phyloP scores from a whole-genome alignment of 148 eudicot species.

The Vaccinium vitisidaea region DNA sequence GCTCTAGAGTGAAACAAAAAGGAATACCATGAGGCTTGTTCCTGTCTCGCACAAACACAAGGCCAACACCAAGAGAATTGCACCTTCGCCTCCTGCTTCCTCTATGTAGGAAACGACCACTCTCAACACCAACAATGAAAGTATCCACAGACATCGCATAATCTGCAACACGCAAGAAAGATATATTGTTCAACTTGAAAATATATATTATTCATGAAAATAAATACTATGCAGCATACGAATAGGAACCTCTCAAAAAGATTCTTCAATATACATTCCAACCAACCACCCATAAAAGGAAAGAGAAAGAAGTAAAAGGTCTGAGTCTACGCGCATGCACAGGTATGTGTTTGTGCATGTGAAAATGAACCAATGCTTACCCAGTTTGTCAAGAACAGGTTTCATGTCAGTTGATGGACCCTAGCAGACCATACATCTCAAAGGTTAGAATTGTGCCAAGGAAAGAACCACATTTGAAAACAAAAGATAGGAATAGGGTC shows the following conservation, averaged over 20 bases:
- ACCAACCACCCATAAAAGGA: neutral
- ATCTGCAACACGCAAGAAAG: conserved; percentile 48
- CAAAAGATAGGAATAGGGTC: neutral
- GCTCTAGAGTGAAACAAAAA: neutral
- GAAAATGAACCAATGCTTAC: conserved; percentile 45
- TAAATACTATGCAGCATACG: neutral
- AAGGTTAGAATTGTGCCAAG: conserved; percentile 13
- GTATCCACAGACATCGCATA: conserved; percentile 54
- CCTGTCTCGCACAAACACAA: conserved; percentile 60
- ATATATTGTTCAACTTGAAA: neutral
- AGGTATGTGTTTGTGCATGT: neutral
- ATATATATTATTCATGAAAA: neutral
- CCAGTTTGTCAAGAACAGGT: conserved; percentile 64
- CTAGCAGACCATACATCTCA: conserved; percentile 37
- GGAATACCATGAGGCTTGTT: conserved; percentile 49
- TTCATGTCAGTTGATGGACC: conserved; percentile 48
- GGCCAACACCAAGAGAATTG: conserved; percentile 52
- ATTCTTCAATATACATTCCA: neutral
- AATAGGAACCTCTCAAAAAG: conserved; percentile 8
- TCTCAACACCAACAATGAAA: conserved; percentile 71
- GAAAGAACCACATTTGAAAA: neutral
- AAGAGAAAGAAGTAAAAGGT: neutral
- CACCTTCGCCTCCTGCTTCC: conserved; percentile 11
- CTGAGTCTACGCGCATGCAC: neutral
- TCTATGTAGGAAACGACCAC: conserved; percentile 41